Percentiles rank a stretch among this genome's conserved stretches.
Conservation (phyloP, 2,329 filamentous ascomycete species). For the Fusarium temperatum region DNA sequence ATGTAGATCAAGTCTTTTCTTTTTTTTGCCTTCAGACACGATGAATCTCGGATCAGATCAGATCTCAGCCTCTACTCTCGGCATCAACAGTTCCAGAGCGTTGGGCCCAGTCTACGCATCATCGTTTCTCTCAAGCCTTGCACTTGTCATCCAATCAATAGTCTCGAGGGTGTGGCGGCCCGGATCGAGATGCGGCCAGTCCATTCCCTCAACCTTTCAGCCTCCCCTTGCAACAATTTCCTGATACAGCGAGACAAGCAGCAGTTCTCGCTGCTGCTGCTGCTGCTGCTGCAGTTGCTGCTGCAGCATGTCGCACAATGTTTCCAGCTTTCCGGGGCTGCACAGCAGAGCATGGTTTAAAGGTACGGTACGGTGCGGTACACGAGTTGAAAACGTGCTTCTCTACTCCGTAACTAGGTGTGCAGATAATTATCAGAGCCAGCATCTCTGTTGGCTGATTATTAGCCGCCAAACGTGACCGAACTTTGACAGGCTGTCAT, state of each 20-base stretch:
- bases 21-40: not conserved
- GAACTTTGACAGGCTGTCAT: not conserved
- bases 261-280: not conserved
- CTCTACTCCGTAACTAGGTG: not conserved
- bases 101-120: slow-evolving; percentile 35
- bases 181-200: slow-evolving; percentile 33
- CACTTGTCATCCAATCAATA: slow-evolving; percentile 29
- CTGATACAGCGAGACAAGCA: not conserved
- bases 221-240: slow-evolving; percentile 2
- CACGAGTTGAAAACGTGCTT: not conserved
- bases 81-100: not conserved
- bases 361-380: not conserved
- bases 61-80: not conserved
- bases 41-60: not conserved
- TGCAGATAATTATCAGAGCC: not conserved
- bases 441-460: not conserved
- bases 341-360: not conserved
- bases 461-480: not conserved
- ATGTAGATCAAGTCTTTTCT: not conserved
- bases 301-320: not conserved
- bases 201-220: not conserved
- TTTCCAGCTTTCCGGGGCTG: slow-evolving; percentile 7
- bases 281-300: not conserved
- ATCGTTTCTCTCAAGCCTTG: slow-evolving; percentile 25
- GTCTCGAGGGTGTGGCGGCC: slow-evolving; percentile 25